A percentile compares a stretch with the other conserved stretches of the same genome.
phyloP scores from a whole-genome alignment of 148 eudicot genomes.

The Chenopodium quinoa region DNA sequence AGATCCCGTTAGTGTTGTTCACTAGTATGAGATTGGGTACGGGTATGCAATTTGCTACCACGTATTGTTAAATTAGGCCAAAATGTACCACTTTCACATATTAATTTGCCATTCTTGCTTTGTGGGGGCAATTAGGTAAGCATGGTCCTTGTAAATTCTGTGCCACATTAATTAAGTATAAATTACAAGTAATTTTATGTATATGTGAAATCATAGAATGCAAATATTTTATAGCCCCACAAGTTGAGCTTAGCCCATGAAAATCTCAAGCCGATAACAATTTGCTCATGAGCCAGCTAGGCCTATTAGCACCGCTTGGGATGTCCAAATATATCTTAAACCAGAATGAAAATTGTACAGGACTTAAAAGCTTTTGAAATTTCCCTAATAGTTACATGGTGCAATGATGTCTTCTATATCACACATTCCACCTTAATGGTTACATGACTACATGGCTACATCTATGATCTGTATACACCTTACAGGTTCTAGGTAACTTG shows the following conservation, averaged over 20 bases:
- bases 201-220: no score
- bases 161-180: no score
- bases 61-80: no score
- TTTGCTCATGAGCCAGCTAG: no score
- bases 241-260: neutral
- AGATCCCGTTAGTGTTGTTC: no score
- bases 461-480: neutral
- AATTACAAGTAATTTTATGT: no score
- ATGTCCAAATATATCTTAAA: neutral
- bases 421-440: neutral
- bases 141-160: no score
- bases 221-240: neutral
- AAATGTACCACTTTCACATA: no score
- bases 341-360: neutral
- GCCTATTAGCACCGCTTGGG: neutral
- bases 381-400: neutral
- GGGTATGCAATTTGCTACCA: no score
- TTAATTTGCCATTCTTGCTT: no score
- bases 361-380: neutral
- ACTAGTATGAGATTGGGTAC: no score
- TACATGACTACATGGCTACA: neutral
- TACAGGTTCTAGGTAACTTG: neutral
- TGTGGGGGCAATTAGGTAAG: no score
- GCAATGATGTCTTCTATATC: neutral
- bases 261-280: neutral